Conservation (phyloP, 441 rosid species). For the Jatropha podagrica region DNA sequence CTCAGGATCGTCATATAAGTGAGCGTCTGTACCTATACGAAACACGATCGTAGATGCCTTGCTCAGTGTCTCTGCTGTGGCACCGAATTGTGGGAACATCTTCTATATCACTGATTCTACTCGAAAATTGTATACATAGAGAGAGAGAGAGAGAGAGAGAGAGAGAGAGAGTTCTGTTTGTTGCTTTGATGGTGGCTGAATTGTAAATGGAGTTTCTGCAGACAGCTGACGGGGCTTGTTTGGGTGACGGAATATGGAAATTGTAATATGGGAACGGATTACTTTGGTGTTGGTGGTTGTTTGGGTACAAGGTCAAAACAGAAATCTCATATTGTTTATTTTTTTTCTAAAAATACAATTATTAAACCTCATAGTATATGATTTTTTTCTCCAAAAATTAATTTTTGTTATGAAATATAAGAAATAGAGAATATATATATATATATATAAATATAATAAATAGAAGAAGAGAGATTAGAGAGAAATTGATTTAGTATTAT, state of each 20-base stretch:
- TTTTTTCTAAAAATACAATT: no score
- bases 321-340: neutral
- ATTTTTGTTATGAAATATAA: no score
- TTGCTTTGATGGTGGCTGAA: neutral
- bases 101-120: neutral
- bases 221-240: neutral
- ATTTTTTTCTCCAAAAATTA: no score
- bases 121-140: neutral
- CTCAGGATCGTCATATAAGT: conserved; percentile 93
- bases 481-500: no score
- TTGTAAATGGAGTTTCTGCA: neutral
- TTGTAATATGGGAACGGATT: neutral
- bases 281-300: neutral
- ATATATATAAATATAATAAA: no score
- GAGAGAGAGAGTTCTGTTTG: neutral
- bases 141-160: neutral
- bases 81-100: conserved; percentile 80
- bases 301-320: neutral
- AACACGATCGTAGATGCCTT: conserved; percentile 81
- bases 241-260: neutral
- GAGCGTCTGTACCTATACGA: conserved; percentile 93
- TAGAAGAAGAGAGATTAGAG: no score
- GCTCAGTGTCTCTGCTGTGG: conserved; percentile 79
- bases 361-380: no score
- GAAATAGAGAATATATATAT: no score